phyloP scores from a whole-genome alignment of 148 eudicot genomes.

The Arbutus unedo region DNA sequence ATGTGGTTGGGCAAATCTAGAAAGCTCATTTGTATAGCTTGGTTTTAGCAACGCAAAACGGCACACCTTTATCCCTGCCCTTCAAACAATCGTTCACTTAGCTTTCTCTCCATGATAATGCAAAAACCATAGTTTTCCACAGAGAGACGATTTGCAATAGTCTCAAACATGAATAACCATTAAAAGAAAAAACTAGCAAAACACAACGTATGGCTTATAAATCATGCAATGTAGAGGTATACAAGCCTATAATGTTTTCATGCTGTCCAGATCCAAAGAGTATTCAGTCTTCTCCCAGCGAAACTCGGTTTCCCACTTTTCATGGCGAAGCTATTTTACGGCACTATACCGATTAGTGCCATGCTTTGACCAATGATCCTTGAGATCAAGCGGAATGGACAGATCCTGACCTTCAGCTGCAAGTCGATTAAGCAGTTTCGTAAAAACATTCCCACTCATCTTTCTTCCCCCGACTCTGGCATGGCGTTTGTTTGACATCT shows the following conservation, averaged over 20 bases:
- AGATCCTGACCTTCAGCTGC: constrained; percentile 36
- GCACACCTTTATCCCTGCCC: not conserved
- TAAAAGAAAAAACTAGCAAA: not conserved
- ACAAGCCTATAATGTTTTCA: not conserved
- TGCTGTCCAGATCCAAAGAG: not conserved
- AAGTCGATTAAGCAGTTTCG: constrained; percentile 34
- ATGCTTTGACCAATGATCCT: constrained; percentile 46
- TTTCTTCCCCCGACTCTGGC: constrained; percentile 43
- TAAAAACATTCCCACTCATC: constrained; percentile 42
- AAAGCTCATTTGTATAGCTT: not conserved
- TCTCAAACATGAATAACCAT: not conserved
- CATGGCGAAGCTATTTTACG: constrained; percentile 25
- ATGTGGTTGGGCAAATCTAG: not conserved
- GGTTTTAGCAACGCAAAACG: not conserved
- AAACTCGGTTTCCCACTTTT: not conserved
- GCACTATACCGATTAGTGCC: constrained; percentile 39
- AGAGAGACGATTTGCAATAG: not conserved
- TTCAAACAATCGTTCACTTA: not conserved
- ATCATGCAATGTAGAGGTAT: not conserved
- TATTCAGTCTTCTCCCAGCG: not conserved
- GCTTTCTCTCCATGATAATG: not conserved
- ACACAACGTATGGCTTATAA: not conserved
- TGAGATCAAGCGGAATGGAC: constrained; percentile 38
- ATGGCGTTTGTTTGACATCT: constrained; percentile 33
- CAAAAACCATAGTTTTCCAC: not conserved